Percentiles rank a stretch among this genome's conserved stretches.
Evolutionary conservation across 2,329 filamentous ascomycete genomes (phyloP).

Genomic region (Fusarium devonianum): DNA sequence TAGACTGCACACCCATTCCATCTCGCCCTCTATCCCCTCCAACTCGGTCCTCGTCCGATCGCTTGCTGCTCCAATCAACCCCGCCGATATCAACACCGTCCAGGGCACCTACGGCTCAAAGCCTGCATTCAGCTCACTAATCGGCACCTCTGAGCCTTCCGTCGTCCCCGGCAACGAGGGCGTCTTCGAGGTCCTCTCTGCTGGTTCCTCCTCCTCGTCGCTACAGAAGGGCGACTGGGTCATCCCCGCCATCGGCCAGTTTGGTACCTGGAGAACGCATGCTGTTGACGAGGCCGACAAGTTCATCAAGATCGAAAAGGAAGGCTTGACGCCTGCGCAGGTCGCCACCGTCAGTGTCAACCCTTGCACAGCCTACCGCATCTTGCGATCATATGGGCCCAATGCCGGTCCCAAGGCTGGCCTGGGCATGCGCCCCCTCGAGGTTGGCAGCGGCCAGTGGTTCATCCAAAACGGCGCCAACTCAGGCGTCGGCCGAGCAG

Average conservation of each 20-base stretch:
- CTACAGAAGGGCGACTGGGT: conserved; percentile 89
- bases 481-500: conserved; percentile 87
- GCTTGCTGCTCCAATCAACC: conserved; percentile 92
- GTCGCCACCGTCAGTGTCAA: conserved; percentile 91
- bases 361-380: conserved; percentile 91
- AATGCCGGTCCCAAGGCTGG: conserved; percentile 54
- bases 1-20: conserved; percentile 76
- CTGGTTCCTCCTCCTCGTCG: conserved; percentile 62
- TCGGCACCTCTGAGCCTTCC: conserved; percentile 79
- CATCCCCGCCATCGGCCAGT: conserved; percentile 80
- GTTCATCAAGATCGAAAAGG: conserved; percentile 74
- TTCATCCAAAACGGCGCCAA: conserved; percentile 98
- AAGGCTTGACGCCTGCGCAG: conserved; percentile 76
- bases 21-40: conserved; percentile 74
- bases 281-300: conserved; percentile 66
- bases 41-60: conserved; percentile 78
- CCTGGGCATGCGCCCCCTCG: conserved; percentile 55
- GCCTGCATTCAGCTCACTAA: conserved; percentile 75
- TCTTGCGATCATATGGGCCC: conserved; percentile 80
- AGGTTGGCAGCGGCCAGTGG: conserved; percentile 73
- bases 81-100: conserved; percentile 96
- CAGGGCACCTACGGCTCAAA: conserved; percentile 94
- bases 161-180: conserved; percentile 91
- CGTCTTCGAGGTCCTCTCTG: conserved; percentile 84
- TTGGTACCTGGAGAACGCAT: conserved; percentile 96